Percentiles rank a stretch among this genome's conserved stretches.
phyloP scores from a whole-genome alignment of 2,329 filamentous ascomycete species.

The Fusarium sp. region DNA sequence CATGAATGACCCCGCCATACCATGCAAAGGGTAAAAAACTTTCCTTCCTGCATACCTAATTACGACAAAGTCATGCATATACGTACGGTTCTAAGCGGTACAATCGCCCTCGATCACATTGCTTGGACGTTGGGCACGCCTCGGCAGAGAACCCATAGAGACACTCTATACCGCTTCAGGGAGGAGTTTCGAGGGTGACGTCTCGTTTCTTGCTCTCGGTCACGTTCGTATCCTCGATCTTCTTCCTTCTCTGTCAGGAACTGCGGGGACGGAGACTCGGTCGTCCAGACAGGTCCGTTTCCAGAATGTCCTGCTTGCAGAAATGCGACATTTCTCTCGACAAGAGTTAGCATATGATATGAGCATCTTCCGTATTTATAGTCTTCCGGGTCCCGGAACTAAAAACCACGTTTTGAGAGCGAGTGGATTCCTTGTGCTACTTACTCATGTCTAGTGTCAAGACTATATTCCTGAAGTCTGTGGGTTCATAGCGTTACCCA shows the following conservation, averaged over 20 bases:
- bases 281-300: slow-evolving; percentile 22
- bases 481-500: slow-evolving; percentile 4
- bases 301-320: neutral
- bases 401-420: neutral
- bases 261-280: slow-evolving; percentile 26
- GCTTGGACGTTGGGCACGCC: slow-evolving; percentile 3
- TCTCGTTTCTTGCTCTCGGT: neutral
- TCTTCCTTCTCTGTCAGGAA: neutral
- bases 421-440: neutral
- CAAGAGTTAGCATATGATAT: neutral
- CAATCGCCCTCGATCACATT: neutral
- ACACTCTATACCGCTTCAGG: neutral
- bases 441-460: neutral
- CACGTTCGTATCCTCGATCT: neutral
- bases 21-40: slow-evolving; percentile 8
- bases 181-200: slow-evolving; percentile 33
- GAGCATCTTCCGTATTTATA: slow-evolving; percentile 5
- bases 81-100: neutral
- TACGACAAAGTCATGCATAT: slow-evolving; percentile 12
- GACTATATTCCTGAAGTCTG: neutral
- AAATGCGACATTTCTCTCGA: neutral
- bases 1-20: slow-evolving; percentile 22
- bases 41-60: slow-evolving; percentile 11
- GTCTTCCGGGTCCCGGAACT: neutral
- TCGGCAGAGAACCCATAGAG: slow-evolving; percentile 20